A percentile compares a stretch with the other conserved stretches of the same genome.
phyloP scores from a whole-genome alignment of 495 filamentous ascomycete genomes.

The Trypethelium eluteriae region DNA sequence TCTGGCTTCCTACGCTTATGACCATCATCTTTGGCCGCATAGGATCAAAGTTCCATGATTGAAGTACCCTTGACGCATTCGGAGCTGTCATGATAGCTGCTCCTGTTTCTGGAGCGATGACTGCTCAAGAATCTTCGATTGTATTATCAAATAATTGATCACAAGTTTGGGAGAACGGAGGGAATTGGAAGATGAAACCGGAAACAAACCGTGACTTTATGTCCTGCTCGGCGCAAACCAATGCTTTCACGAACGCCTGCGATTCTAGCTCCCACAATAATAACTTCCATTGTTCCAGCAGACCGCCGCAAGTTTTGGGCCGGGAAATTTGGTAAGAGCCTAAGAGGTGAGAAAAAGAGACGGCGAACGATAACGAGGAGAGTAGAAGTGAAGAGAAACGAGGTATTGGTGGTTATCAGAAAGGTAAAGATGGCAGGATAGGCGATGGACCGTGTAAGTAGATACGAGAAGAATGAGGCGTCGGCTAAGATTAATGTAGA shows the following conservation, averaged over 20 bases:
- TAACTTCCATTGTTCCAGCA: neutral
- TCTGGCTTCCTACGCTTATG: neutral
- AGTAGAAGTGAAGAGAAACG: too few relatives aligned
- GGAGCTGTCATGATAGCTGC: neutral
- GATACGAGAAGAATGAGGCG: too few relatives aligned
- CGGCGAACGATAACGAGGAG: too few relatives aligned
- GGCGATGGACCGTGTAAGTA: too few relatives aligned
- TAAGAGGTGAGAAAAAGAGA: too few relatives aligned
- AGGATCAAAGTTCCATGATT: neutral
- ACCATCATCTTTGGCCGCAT: neutral
- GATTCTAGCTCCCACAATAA: neutral
- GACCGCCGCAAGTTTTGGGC: too few relatives aligned
- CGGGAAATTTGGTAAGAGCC: too few relatives aligned
- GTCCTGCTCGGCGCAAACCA: neutral
- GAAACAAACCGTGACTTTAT: neutral
- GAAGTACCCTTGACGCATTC: neutral
- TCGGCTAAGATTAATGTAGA: too few relatives aligned
- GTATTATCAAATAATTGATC: neutral
- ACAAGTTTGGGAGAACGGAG: neutral
- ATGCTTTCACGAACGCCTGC: neutral
- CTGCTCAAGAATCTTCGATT: neutral
- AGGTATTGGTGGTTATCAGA: too few relatives aligned
- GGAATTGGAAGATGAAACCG: neutral
- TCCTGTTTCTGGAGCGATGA: neutral
- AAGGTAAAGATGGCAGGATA: too few relatives aligned